These are phyloP conservation scores for Sporothrix sp. DNA, from an alignment of 2,329 filamentous ascomycete genomes.

Conservation along the genomic window DNA sequence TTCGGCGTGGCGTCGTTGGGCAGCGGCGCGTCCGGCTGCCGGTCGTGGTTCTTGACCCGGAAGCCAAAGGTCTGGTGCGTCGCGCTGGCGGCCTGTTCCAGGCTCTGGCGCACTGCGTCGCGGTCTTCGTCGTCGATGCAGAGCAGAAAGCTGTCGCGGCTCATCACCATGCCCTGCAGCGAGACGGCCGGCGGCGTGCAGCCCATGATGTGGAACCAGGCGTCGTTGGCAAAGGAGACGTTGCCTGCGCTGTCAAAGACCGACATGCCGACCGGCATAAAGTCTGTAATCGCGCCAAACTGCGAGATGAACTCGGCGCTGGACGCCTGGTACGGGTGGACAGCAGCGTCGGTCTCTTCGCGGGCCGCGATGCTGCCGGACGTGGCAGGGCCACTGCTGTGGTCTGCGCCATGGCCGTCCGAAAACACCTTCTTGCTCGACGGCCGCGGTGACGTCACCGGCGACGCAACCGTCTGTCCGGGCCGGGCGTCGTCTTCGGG, in stretches of 20 bases:
- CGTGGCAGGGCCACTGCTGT: neutral
- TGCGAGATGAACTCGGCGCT: conserved; percentile 37
- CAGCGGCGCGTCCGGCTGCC: conserved; percentile 22
- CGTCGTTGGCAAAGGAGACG: conserved; percentile 62
- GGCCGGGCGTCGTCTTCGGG: neutral
- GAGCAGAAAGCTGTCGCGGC: conserved; percentile 27
- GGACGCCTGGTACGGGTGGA: too few species aligned
- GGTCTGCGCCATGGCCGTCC: neutral
- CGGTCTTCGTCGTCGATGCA: conserved; percentile 39
- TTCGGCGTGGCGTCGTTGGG: too few species aligned
- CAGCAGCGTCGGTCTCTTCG: neutral
- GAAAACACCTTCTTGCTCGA: neutral
- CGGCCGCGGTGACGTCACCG: too few species aligned
- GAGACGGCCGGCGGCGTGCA: conserved; percentile 23
- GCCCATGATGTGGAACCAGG: conserved; percentile 47
- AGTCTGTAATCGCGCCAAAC: conserved; percentile 61
- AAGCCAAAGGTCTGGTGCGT: conserved; percentile 38
- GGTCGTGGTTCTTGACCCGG: conserved; percentile 28
- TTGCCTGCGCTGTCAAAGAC: conserved; percentile 56
- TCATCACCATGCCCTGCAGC: conserved; percentile 7
- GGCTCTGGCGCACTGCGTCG: conserved; percentile 31
- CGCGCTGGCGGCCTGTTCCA: conserved; percentile 31
- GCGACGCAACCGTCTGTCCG: neutral
- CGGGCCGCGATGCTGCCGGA: neutral
- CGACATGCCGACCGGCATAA: conserved; percentile 65